Evolutionary conservation across 1,139 yeast genomes (phyloP), one percentile per base, ranked within the genome.

Genomic region (Hanseniaspora sp.): DNA sequence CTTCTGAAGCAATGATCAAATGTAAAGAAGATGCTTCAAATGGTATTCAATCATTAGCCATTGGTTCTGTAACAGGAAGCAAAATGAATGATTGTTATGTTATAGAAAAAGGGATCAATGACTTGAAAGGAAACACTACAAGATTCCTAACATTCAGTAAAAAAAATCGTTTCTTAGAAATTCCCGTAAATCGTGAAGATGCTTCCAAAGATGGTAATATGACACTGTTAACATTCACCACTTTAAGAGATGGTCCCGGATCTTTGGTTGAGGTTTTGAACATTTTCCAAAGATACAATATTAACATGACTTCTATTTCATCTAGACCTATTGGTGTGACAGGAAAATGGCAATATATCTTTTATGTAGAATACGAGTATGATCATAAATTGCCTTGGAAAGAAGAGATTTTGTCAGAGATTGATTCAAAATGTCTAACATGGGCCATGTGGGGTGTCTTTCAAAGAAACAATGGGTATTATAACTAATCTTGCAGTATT

Each of bases 1-100:
- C 97, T 0, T 83, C 95, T 0, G 78, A 76, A 60, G 97, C 96
- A 0, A 96, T 94, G 0, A 80, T 80, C 59, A 65, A 76, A 51
- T 86, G 85, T 2, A 64, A 71, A 13, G 58, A 69, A 17, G 75
- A 76, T 52, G 51, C 57, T 28, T 40, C 51, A 7, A 40, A 46
- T 2, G 67, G 63, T 11, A 59, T 59, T 1, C 70, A 68, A 8
- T 65, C 72, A 5, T 76, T 82, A 1, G 83, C 86, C 1, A 78
- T 81, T 59, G 84, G 82, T 1, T 73, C 82, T 43, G 61, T 70
- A 37, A 78, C 80, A 60, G 92, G 96, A 12, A 79, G 92, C 3
- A 70, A 72, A 18, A 71, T 84, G 28, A 80, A 82, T 60, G 71
- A 75, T 1, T 76, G 84, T 23, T 83, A 86, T 0, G 74, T 86